Evolutionary conservation across 129 eudicot species (phyloP), one percentile per base, ranked within the genome.

Genomic region (Scalesia atractyloides): DNA sequence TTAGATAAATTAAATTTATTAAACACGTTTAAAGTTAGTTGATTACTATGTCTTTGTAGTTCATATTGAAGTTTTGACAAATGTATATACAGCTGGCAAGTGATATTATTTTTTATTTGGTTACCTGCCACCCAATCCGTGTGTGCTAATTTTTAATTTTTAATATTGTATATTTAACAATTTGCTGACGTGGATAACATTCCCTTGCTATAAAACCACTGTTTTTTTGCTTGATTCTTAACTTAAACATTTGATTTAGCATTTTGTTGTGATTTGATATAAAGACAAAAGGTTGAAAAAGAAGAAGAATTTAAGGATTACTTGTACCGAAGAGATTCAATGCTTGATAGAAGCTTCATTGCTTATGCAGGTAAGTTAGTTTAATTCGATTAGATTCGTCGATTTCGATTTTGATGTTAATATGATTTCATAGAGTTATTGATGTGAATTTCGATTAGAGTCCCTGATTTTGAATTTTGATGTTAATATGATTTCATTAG

Each of bases 71-170:
- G 8, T 11, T 52, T 37, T 53, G 67, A 75, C 67, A 75, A 75
- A 59, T 76, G 63, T 58, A 12, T 3, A 12, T 34, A 76, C 74
- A 67, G 59, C 69, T 46, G 69, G 80, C 74, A 67, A 56, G 10
- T 56, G 58, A 66, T 57, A 76, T 43, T 6, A 67, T 76, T 54
- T 12, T 63, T 70, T 72, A 49, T 63, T 46, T 70, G 11, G 10
- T 14, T 15, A 33, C 17, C 49, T 19, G 53, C 72, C 64, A 46
- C 65, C 58, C 76, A 70, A 15, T 77, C 57, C 64, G 7, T 69
- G 37, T 66, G 71, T 41, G 19, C 64, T 57, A 18, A 33, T 10
- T 62, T 36, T 54, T n/a, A 37, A 37, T 37, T 37, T 37, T 41
- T 41, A 41, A 41, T 41, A 26, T 60, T 30, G 30, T 18, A 66